Evolutionary conservation across 1,284 basidiomycete genomes (phyloP), one percentile per base, ranked within the genome.

Genomic region (Sanguinoderma infundibulare): DNA sequence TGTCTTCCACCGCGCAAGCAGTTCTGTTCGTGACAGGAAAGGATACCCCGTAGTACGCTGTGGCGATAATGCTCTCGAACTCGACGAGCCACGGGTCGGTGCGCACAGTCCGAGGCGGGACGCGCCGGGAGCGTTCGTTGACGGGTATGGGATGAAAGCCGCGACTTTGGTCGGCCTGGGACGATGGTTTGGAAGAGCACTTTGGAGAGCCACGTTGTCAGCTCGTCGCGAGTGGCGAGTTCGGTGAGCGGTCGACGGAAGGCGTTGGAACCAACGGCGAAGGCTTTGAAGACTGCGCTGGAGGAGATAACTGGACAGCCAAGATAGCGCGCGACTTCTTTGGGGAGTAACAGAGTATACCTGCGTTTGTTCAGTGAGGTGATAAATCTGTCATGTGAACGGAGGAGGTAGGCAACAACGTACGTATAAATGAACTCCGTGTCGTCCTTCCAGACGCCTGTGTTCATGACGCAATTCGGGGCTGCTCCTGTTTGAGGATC

Each of bases 131-230:
- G 14, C 60, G 52, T 39, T 78, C 72, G 10, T 60, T 64, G 9
- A 74, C 51, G 2, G 76, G 75, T 22, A 77, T 74, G 6, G 76
- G 74, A 49, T 68, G 69, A 8, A 46, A 50, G 3, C 60, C 72
- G 7, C 54, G 69, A 67, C 50, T 51, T 69, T 66, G 59, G 67
- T 67, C 61, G 71, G n/a, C 74, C 74, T 36, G 74, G 73, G 39
- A 70, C 67, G 61, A 77, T 59, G n/a, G 72, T 75, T 62, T 71
- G 74, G 57, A 81, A 71, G 53, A 78, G 70, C 40, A 76, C 67
- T 55, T 74, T 69, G n/a, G 74, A 73, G 58, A 81, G 74, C 79
- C 79, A 81, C 22, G 72, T 69, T 17, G 60, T 68, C 44, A 75
- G 69, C 57, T 77, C 71, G 44, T 69, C 69, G 57, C 73, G 72